These are phyloP conservation scores for Lavandula angustifolia DNA, from an alignment of 257 asterid species.

Conservation along the genomic window DNA sequence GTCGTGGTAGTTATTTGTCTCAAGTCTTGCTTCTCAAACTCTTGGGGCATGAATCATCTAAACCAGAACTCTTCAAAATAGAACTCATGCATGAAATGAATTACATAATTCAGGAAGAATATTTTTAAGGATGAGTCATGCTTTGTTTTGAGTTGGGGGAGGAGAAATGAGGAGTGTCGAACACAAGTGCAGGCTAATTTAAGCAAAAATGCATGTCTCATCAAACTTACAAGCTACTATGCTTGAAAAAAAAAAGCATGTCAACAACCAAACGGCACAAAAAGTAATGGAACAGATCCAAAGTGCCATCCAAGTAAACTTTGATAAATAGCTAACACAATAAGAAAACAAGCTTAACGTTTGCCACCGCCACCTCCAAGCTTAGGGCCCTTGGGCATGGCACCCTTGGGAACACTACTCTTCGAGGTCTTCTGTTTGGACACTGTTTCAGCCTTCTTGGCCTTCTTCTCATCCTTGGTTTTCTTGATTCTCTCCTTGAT, in stretches of 20 bases:
- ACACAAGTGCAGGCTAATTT: too few relatives aligned
- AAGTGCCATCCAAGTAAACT: background rate
- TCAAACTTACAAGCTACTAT: constrained; percentile 9
- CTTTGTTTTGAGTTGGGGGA: too few relatives aligned
- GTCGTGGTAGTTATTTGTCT: too few relatives aligned
- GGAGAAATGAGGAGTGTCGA: too few relatives aligned
- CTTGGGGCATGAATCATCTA: too few relatives aligned
- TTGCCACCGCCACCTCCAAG: constrained; percentile 60
- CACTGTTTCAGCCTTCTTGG: background rate
- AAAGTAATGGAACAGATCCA: constrained; percentile 23
- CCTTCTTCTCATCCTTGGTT: background rate
- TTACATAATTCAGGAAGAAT: too few relatives aligned
- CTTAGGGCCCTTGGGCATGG: constrained; percentile 58
- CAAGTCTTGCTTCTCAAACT: too few relatives aligned
- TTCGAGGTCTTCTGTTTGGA: constrained; percentile 38
- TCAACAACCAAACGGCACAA: constrained; percentile 32
- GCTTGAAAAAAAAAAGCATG: constrained; percentile 25
- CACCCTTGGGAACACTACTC: constrained; percentile 50
- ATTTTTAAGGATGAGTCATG: too few relatives aligned
- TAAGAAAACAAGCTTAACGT: constrained; percentile 21
- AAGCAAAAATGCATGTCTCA: too few relatives aligned
- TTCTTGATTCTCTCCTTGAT: background rate
- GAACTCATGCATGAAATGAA: too few relatives aligned
- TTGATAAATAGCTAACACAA: background rate
- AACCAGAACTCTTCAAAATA: too few relatives aligned